Evolutionary conservation across 169 alveolate genomes (phyloP).

Genomic region (Gregarina niphandrodes): DNA sequence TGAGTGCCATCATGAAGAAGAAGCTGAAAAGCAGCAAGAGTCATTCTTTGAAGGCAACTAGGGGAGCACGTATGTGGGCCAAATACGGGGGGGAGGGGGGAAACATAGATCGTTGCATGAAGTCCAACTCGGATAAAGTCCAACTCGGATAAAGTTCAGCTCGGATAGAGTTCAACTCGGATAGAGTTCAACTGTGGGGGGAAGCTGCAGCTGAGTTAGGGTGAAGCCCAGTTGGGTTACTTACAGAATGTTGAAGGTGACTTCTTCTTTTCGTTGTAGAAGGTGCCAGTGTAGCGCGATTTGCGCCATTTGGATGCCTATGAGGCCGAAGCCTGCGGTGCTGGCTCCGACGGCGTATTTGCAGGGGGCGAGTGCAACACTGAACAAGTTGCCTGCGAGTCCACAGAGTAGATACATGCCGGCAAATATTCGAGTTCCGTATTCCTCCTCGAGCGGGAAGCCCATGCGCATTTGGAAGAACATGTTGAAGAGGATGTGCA

Average conservation of each 20-base stretch:
- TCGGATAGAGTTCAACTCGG: too few relatives aligned
- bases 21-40: too few relatives aligned
- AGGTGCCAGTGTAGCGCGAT: slow-evolving; percentile 41
- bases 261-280: slow-evolving; percentile 37
- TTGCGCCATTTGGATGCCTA: slow-evolving; percentile 43
- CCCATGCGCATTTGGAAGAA: slow-evolving; percentile 46
- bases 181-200: too few relatives aligned
- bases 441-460: slow-evolving; percentile 36
- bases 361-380: slow-evolving; percentile 29
- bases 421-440: slow-evolving; percentile 28
- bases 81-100: too few relatives aligned
- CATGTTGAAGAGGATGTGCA: slow-evolving; percentile 44
- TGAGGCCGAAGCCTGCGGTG: slow-evolving; percentile 49
- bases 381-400: slow-evolving; percentile 34
- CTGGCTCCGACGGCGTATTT: slow-evolving; percentile 55
- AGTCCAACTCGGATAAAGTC: too few relatives aligned
- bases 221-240: too few relatives aligned
- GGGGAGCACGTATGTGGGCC: too few relatives aligned
- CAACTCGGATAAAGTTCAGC: too few relatives aligned
- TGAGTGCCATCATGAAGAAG: too few relatives aligned
- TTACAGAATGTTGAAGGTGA: slow-evolving; percentile 33
- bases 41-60: too few relatives aligned
- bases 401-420: slow-evolving; percentile 35
- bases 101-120: too few relatives aligned
- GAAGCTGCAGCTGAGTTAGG: too few relatives aligned